Evolutionary conservation across 495 filamentous ascomycete genomes (phyloP).

Genomic region (Aspergillus indologenus): DNA sequence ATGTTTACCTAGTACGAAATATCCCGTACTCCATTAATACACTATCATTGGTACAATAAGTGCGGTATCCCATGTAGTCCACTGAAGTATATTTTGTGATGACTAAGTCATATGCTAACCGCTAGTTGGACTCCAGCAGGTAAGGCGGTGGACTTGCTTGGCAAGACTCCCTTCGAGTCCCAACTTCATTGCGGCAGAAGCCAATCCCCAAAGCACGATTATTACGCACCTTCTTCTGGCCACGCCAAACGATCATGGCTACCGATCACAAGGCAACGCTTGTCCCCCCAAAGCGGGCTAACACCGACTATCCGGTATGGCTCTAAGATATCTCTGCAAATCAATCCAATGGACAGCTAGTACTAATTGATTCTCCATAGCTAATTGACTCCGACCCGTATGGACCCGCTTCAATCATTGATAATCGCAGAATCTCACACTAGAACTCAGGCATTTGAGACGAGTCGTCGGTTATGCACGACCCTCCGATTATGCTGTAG

Average conservation of each 20-base stretch:
- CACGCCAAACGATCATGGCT: conserved; percentile 50
- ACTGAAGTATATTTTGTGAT: background rate
- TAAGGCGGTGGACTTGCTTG: conserved; percentile 24
- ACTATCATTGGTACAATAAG: too few relatives aligned
- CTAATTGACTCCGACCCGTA: conserved; percentile 99
- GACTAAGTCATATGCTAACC: conserved; percentile 15
- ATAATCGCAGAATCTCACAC: conserved; percentile 21
- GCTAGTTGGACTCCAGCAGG: conserved; percentile 25
- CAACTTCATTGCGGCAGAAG: conserved; percentile 16
- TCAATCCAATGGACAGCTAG: background rate
- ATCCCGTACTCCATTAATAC: too few relatives aligned
- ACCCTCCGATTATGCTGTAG: conserved; percentile 73
- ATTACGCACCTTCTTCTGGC: conserved; percentile 12
- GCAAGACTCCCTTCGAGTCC: conserved; percentile 27
- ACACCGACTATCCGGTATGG: conserved; percentile 78
- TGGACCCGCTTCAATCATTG: conserved; percentile 29
- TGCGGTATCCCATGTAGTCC: background rate
- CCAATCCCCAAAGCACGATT: conserved; percentile 9
- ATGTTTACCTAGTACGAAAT: too few relatives aligned
- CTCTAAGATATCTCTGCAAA: background rate
- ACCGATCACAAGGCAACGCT: conserved; percentile 55
- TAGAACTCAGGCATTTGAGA: conserved; percentile 71
- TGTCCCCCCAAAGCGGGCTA: conserved; percentile 70
- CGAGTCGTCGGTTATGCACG: conserved; percentile 86
- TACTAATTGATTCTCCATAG: conserved; percentile 48